phyloP scores from a whole-genome alignment of 306 rosid genomes.

The Sphenostylis stenocarpa region DNA sequence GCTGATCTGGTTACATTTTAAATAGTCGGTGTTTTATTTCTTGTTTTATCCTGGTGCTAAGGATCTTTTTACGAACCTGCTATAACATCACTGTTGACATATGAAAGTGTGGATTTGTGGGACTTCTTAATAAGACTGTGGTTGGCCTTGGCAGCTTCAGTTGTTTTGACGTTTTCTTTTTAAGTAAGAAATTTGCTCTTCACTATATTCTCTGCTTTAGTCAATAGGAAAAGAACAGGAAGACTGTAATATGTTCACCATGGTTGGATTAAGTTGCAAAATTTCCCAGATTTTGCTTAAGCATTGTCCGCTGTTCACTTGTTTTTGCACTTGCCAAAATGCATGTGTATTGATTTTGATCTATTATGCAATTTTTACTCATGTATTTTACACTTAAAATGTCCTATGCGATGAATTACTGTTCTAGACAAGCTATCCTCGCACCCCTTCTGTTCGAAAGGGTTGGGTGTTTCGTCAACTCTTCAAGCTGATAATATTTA shows the following conservation, averaged over 20 bases:
- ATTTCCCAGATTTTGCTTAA: not conserved
- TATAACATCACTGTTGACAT: constrained; percentile 6
- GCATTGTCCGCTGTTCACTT: not conserved
- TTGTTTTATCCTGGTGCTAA: not conserved
- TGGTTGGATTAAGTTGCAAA: not conserved
- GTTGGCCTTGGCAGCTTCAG: not conserved
- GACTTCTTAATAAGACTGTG: not conserved
- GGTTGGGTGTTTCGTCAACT: constrained; percentile 92
- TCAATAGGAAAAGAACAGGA: not conserved
- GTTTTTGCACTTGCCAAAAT: constrained; percentile 5
- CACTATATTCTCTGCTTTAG: not conserved
- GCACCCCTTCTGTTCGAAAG: constrained; percentile 74
- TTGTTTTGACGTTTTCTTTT: constrained; percentile 8
- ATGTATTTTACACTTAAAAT: not conserved
- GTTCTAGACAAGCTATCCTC: constrained; percentile 84
- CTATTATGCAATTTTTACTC: constrained; percentile 1
- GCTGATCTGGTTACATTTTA: not conserved
- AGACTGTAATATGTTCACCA: not conserved
- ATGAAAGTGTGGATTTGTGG: not conserved
- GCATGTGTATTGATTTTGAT: not conserved
- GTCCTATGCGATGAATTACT: constrained; percentile 34
- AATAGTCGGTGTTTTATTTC: not conserved
- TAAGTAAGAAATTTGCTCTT: not conserved
- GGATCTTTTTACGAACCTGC: not conserved
- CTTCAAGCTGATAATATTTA: constrained; percentile 81